These are phyloP conservation scores for Monilinia aucupariae DNA, from an alignment of 2,329 filamentous ascomycete genomes.

Conservation along the genomic window DNA sequence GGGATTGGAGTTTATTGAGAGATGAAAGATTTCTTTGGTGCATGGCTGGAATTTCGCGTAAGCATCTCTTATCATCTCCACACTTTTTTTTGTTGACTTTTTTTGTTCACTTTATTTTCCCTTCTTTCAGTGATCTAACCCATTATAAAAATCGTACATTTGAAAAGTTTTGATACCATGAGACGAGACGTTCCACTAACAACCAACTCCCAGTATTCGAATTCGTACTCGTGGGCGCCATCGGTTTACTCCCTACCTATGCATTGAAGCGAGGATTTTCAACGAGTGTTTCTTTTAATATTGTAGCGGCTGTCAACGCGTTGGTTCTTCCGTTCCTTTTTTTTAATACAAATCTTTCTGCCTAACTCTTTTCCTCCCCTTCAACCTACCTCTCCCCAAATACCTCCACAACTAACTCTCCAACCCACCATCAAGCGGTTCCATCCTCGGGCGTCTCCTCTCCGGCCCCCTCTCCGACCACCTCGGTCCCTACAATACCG, in stretches of 20 bases:
- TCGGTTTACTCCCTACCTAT: conserved; percentile 78
- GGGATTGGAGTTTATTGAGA: conserved; percentile 61
- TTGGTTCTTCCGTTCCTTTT: conserved; percentile 19
- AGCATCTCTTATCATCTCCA: conserved; percentile 32
- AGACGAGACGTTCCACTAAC: neutral
- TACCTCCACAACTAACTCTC: conserved; percentile 19
- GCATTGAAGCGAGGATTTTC: conserved; percentile 61
- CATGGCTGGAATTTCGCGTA: conserved; percentile 32
- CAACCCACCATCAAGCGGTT: conserved; percentile 18
- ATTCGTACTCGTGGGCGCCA: conserved; percentile 73
- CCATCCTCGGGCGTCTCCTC: conserved; percentile 21
- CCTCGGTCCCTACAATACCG: conserved; percentile 16
- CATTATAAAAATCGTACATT: too few species aligned
- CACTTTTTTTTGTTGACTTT: too few species aligned
- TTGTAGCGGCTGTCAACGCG: conserved; percentile 79
- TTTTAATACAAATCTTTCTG: too few species aligned
- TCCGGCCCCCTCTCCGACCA: conserved; percentile 23
- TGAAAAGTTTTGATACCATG: neutral
- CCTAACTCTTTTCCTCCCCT: too few species aligned
- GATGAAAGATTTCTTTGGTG: conserved; percentile 44
- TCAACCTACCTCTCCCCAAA: conserved; percentile 20
- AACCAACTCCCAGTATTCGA: conserved; percentile 44
- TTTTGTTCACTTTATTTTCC: neutral
- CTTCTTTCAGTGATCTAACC: too few species aligned
- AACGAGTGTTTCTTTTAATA: conserved; percentile 64